These are phyloP conservation scores for Xanthoceras sorbifolium DNA, from an alignment of 345 rosid genomes.

Conservation along the genomic window DNA sequence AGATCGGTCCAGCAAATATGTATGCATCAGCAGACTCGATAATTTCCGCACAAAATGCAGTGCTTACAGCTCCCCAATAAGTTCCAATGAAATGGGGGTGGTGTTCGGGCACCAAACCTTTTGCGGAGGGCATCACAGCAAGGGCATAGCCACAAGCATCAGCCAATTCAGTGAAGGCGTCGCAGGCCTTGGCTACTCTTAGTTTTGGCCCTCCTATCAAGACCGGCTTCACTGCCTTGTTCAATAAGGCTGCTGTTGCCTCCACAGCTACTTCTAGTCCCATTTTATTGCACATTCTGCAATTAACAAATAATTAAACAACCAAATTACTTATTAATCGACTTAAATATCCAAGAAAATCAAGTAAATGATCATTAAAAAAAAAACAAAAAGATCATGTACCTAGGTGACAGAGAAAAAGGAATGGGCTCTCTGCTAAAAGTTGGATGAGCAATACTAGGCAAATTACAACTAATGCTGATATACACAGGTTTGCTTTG, in stretches of 20 bases:
- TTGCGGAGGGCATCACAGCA: slow-evolving; percentile 39
- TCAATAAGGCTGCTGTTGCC: slow-evolving; percentile 31
- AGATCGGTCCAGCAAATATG: slow-evolving; percentile 41
- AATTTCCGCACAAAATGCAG: slow-evolving; percentile 38
- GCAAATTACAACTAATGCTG: slow-evolving; percentile 38
- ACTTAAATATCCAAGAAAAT: not conserved
- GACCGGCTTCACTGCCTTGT: slow-evolving; percentile 42
- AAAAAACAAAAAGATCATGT: not conserved
- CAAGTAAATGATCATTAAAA: not conserved
- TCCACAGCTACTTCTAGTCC: slow-evolving; percentile 41
- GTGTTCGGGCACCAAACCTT: slow-evolving; percentile 37
- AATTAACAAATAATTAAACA: not conserved
- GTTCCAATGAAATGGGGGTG: too few species aligned
- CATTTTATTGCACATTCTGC: slow-evolving; percentile 30
- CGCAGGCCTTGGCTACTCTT: slow-evolving; percentile 29
- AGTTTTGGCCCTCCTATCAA: slow-evolving; percentile 42
- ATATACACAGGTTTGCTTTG: slow-evolving; percentile 41
- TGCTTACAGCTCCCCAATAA: slow-evolving; percentile 40
- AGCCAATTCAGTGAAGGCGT: slow-evolving; percentile 34
- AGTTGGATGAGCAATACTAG: slow-evolving; percentile 34
- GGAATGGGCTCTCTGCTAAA: slow-evolving; percentile 40
- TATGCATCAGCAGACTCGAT: slow-evolving; percentile 42
- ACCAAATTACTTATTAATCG: not conserved
- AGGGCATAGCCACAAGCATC: slow-evolving; percentile 39
- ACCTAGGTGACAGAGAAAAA: slow-evolving; percentile 29